Evolutionary conservation across 2,329 filamentous ascomycete genomes (phyloP).

Genomic region (Neurospora sp.): DNA sequence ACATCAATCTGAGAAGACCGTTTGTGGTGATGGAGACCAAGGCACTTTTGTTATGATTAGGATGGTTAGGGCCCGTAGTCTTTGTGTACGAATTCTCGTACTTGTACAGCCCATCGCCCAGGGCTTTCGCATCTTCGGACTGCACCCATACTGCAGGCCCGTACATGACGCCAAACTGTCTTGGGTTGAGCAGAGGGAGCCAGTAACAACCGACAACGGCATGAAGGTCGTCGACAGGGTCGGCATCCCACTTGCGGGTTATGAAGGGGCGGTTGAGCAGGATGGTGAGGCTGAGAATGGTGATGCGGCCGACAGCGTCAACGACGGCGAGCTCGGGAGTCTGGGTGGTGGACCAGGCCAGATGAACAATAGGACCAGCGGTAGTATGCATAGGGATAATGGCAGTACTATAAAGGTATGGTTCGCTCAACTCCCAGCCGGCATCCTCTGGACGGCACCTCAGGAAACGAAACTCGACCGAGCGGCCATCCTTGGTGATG

Average conservation of each 20-base stretch:
- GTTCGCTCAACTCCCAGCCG: slow-evolving; percentile 65
- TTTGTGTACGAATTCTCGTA: slow-evolving; percentile 59
- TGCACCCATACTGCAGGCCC: slow-evolving; percentile 55
- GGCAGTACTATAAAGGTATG: slow-evolving; percentile 45
- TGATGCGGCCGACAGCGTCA: slow-evolving; percentile 68
- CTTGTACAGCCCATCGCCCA: slow-evolving; percentile 37
- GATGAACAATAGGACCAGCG: slow-evolving; percentile 61
- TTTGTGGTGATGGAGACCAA: slow-evolving; percentile 67
- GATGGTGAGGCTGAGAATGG: slow-evolving; percentile 61
- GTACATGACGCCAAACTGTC: slow-evolving; percentile 35
- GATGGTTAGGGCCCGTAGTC: slow-evolving; percentile 63
- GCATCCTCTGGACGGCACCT: slow-evolving; percentile 58
- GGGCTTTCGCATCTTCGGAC: slow-evolving; percentile 22
- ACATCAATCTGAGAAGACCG: slow-evolving; percentile 66
- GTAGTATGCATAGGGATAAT: slow-evolving; percentile 51
- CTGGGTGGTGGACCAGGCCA: slow-evolving; percentile 66
- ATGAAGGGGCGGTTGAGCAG: slow-evolving; percentile 63
- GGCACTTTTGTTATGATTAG: slow-evolving; percentile 58
- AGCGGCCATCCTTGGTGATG: slow-evolving; percentile 61
- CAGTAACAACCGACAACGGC: slow-evolving; percentile 78
- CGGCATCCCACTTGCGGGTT: slow-evolving; percentile 52
- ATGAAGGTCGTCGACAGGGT: slow-evolving; percentile 63
- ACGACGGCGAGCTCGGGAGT: slow-evolving; percentile 75
- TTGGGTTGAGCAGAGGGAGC: slow-evolving; percentile 45
- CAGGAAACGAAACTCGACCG: slow-evolving; percentile 63